Base-by-base conservation (phyloP, 176 grass and related monocot species). In the Hyparrhenia diplandra region DNA sequence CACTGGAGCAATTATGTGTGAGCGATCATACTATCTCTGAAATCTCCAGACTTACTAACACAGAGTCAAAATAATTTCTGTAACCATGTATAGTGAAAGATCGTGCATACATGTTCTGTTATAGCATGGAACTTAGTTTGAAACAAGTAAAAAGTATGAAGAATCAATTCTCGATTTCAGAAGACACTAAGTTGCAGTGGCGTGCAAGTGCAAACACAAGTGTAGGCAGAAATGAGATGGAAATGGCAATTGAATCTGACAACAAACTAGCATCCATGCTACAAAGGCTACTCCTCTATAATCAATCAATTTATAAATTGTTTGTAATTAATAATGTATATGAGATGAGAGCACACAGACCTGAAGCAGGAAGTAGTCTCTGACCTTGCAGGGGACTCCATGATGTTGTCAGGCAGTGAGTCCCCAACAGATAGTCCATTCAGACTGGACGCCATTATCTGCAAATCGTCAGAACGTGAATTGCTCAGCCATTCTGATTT, bases 371-470 rank as follows among this genome's bases (percentile, higher is more conserved):
- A 2, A 32, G 31, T 39, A 60, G 77, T 91, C 74, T 98, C 96
- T 23, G 96, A 90, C 70, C 88, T 87, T 4, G 72, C 90, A 34
- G 96, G 96, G 76, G 92, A 98, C 90, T 93, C 96, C 90, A 95
- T 93, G 73, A 93, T 86, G 64, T 91, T 90, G 27, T 98, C 96
- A 47, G 78, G 63, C 41, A 95, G 89, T 10, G 96, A 82, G 76
- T 98, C 92, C 41, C 92, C 92, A 27, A 95, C 92, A 69, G 96
- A 95, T n/a, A n/a, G n/a, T n/a, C 96, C 96, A 47, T 98, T 98
- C 78, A 98, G 74, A n/a, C 77, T 80, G 30, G 77, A 80, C n/a
- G 77, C 77, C 77, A 80, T 80, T 68, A 80, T 80, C 77, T 80
- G 77, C 77, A 80, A 27, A 24, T 10, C 27, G 67, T 8, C 16